phyloP scores from a whole-genome alignment of 73 alveolate species.

The Breviolum minutum region DNA sequence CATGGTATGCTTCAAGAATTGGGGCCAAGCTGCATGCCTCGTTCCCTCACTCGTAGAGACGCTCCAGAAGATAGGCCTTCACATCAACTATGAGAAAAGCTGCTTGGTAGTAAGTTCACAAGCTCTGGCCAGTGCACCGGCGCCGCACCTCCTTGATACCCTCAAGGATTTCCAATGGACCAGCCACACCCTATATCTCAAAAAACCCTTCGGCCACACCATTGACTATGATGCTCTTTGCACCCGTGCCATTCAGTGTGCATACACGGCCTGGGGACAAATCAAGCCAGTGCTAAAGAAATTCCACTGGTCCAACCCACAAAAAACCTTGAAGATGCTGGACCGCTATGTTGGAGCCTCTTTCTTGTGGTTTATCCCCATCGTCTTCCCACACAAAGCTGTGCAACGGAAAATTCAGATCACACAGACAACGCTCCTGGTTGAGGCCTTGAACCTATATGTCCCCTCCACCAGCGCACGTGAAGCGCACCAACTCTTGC shows the following conservation, averaged over 20 bases:
- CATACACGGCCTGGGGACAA: neutral
- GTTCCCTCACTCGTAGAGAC: neutral
- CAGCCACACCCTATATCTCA: neutral
- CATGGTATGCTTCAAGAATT: neutral
- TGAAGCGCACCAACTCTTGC: neutral
- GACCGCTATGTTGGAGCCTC: neutral
- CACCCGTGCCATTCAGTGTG: neutral
- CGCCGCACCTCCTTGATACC: neutral
- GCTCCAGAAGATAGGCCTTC: neutral
- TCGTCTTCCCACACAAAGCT: neutral
- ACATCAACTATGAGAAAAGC: neutral
- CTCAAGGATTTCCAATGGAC: neutral
- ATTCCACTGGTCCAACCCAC: slow-evolving; percentile 4
- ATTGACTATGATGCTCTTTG: neutral
- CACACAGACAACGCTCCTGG: neutral
- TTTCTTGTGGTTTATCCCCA: neutral
- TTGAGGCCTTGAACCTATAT: neutral
- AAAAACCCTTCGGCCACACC: neutral
- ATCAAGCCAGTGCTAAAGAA: neutral
- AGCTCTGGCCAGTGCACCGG: neutral
- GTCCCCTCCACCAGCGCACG: neutral
- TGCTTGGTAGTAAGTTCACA: neutral
- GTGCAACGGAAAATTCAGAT: neutral
- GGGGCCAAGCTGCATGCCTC: neutral
- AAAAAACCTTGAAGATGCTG: neutral